Percentiles rank a stretch among this genome's conserved stretches.
Conservation (phyloP, 1,284 basidiomycete genomes). For the Cutaneotrichosporon cutaneum region DNA sequence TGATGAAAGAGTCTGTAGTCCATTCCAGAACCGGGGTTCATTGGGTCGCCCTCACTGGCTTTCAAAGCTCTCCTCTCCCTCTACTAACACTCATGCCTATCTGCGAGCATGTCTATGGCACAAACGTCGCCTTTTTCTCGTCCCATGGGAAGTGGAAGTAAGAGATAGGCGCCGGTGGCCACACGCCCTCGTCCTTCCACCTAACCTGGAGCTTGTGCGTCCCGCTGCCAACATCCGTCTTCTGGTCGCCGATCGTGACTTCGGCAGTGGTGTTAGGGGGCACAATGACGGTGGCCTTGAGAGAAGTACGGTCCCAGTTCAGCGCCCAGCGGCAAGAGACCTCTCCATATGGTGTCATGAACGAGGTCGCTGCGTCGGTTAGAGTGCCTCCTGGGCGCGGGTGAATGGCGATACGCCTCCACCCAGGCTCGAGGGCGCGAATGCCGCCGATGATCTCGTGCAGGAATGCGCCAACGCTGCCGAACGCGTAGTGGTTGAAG, state of each 20-base stretch:
- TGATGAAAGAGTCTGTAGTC: not conserved
- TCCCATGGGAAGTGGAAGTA: not conserved
- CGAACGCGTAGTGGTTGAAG: conserved; percentile 52
- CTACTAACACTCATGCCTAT: not conserved
- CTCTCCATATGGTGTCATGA: conserved; percentile 31
- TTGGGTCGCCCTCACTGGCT: too few relatives aligned
- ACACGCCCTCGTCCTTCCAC: conserved; percentile 1
- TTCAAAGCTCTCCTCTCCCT: too few relatives aligned
- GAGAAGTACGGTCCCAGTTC: conserved; percentile 6
- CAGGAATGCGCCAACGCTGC: conserved; percentile 43
- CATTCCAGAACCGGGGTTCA: not conserved
- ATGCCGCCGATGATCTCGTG: conserved; percentile 43
- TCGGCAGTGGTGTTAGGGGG: conserved; percentile 36
- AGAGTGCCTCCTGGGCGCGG: conserved; percentile 46
- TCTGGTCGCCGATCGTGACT: conserved; percentile 16
- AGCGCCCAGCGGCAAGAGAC: conserved; percentile 29
- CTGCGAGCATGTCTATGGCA: not conserved
- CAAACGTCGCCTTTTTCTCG: not conserved
- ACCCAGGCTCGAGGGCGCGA: conserved; percentile 32
- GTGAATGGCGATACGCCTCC: conserved; percentile 31
- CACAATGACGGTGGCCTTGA: conserved; percentile 26
- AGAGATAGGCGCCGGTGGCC: not conserved
- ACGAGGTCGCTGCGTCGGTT: conserved; percentile 29
- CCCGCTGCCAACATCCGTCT: not conserved
- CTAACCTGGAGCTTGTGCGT: not conserved